Base-by-base conservation (phyloP, 352 stramenopile species). In the Detonula confervacea region DNA sequence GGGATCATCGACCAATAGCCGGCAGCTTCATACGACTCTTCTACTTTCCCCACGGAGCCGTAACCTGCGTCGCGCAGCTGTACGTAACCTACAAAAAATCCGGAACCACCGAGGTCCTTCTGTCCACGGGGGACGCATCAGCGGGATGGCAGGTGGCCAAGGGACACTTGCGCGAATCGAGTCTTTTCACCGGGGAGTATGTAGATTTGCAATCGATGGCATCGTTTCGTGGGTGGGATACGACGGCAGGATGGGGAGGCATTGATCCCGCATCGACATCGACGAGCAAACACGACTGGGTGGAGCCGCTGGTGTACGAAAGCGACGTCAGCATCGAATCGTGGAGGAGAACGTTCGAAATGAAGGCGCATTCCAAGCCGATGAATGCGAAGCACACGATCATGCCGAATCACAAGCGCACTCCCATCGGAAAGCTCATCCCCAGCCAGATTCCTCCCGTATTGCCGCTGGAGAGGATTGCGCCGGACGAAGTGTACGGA, bases 1-100 rank as follows among this genome's bases (percentile, higher is more conserved):
- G 80, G 80, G 76, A 87, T 77, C 80, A 78, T 72, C 57, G 75
- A 51, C 80, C 80, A 7, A 75, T 87, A 37, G 52, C 11, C 22
- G 75, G 78, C 3, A 55, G 18, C 49, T 81, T 84, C 33, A 83
- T 83, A 18, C n/a, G 63, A 60, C 56, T 85, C 27, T 75, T 62
- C 16, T 73, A 66, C 27, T 67, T 85, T 39, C 80, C 80, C 27
- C 57, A 56, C 20, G 80, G 75, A 3, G 60, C 75, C 20, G 55
- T 82, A 6, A 85, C 71, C 27, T 67, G 49, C 27, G 77, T 80
- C 46, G 76, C 80, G 29, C 60, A 85, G 44, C 44, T 87, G 8
- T 54, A 83, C 54, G 25, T 88, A 6, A 81, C 67, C 3, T 86
- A 75, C 51, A 66, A 79, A 57, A 64, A 77, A 55, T 74, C 59